A percentile compares a stretch with the other conserved stretches of the same genome.
These are phyloP conservation scores for Monosporozyma aerobia DNA, from an alignment of 805 yeast species.

Conservation along the genomic window DNA sequence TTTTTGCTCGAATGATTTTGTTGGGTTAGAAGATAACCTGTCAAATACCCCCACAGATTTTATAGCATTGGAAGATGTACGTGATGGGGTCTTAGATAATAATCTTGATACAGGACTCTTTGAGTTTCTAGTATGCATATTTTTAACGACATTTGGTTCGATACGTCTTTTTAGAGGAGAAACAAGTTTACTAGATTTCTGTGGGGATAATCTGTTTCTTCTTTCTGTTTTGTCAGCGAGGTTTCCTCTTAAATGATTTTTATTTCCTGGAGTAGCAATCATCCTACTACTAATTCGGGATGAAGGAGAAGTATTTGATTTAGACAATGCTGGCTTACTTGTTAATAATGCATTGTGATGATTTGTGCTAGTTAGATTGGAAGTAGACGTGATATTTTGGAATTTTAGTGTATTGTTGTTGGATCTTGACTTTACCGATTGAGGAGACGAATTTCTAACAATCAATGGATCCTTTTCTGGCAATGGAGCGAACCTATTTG, in stretches of 20 bases:
- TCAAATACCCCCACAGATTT: conserved; percentile 22
- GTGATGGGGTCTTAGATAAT: neutral
- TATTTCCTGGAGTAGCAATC: neutral
- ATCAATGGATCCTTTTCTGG: conserved; percentile 29
- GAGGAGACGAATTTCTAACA: conserved; percentile 10
- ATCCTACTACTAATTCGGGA: neutral
- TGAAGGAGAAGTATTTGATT: neutral
- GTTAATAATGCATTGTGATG: neutral
- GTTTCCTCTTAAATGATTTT: neutral
- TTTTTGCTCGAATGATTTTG: conserved; percentile 27
- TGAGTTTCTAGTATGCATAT: neutral
- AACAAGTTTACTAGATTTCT: neutral
- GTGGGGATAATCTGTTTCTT: neutral
- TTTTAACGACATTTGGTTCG: neutral
- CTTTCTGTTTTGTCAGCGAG: neutral
- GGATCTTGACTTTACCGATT: neutral
- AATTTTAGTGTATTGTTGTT: neutral
- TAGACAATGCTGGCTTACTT: neutral
- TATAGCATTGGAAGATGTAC: neutral
- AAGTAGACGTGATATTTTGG: neutral
- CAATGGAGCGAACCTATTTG: conserved; percentile 29
- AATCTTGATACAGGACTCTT: neutral
- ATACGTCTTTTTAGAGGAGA: neutral
- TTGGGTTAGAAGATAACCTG: conserved; percentile 21
- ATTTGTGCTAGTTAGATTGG: neutral